Evolutionary conservation across 306 rosid species (phyloP).

Genomic region (Fagus sylvatica): DNA sequence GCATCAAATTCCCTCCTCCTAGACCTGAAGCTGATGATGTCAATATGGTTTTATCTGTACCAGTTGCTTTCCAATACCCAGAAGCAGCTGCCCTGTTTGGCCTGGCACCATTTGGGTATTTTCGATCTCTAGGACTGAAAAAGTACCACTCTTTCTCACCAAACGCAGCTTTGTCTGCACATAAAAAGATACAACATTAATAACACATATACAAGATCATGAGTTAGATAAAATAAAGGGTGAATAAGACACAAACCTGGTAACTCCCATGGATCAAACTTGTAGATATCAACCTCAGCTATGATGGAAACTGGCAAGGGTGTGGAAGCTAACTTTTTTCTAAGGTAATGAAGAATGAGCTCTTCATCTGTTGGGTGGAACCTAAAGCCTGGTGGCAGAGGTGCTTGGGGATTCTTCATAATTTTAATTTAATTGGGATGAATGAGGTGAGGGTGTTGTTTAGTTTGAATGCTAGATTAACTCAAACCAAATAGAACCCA

Average conservation of each 20-base stretch:
- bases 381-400: slow-evolving; percentile 57
- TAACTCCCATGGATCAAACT: slow-evolving; percentile 56
- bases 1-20: slow-evolving; percentile 18
- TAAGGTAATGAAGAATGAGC: slow-evolving; percentile 54
- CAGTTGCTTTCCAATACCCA: slow-evolving; percentile 76
- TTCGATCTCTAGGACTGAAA: slow-evolving; percentile 60
- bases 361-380: slow-evolving; percentile 64
- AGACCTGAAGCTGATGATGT: slow-evolving; percentile 4
- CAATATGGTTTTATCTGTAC: slow-evolving; percentile 52
- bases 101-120: slow-evolving; percentile 65
- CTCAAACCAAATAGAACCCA: not conserved
- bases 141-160: slow-evolving; percentile 82
- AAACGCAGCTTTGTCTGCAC: slow-evolving; percentile 51
- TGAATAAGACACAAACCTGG: slow-evolving; percentile 36
- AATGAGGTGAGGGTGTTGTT: no score
- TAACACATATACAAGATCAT: not conserved
- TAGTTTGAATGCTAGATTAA: not conserved
- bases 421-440: not conserved
- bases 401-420: slow-evolving; percentile 42
- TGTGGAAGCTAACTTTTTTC: slow-evolving; percentile 43
- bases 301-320: slow-evolving; percentile 58
- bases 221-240: not conserved
- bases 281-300: slow-evolving; percentile 62
- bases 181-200: no score
- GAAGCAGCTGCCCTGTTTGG: slow-evolving; percentile 75